Percentiles rank a stretch among this genome's conserved stretches.
phyloP scores from a whole-genome alignment of 1,284 basidiomycete genomes.

The Cerioporus squamosus region DNA sequence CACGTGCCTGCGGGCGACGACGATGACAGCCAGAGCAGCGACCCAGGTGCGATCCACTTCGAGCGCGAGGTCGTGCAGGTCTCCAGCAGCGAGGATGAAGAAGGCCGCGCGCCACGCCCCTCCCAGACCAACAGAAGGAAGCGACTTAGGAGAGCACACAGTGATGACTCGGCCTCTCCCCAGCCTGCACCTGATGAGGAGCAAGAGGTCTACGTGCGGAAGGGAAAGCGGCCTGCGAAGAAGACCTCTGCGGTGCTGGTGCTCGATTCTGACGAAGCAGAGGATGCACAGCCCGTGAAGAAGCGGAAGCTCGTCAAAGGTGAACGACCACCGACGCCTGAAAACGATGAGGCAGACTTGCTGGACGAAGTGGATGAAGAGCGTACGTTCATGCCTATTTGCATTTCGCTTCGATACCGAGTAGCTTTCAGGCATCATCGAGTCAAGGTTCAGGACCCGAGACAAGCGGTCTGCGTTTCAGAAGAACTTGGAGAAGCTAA shows the following conservation, averaged over 20 bases:
- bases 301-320: conserved; percentile 54
- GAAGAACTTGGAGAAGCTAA: conserved; percentile 66
- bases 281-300: conserved; percentile 34
- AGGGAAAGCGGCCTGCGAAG: conserved; percentile 26
- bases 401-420: background rate
- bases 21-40: conserved; percentile 41
- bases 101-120: conserved; percentile 38
- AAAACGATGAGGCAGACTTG: conserved; percentile 47
- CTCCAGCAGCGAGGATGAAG: conserved; percentile 37
- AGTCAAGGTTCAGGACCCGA: conserved; percentile 63
- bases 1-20: conserved; percentile 16
- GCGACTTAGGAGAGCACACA: conserved; percentile 26
- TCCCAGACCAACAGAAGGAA: conserved; percentile 31
- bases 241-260: conserved; percentile 19
- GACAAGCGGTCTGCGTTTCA: conserved; percentile 64
- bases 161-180: conserved; percentile 9
- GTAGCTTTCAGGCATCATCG: conserved; percentile 56
- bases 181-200: conserved; percentile 18
- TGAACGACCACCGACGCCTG: conserved; percentile 47
- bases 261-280: conserved; percentile 27
- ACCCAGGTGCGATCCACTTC: conserved; percentile 55
- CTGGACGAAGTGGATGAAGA: conserved; percentile 64
- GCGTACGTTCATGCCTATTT: conserved; percentile 38
- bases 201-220: conserved; percentile 25
- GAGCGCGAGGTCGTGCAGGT: conserved; percentile 38